Base-by-base conservation (phyloP, 2,329 filamentous ascomycete species). In the Ramichloridium luteum region DNA sequence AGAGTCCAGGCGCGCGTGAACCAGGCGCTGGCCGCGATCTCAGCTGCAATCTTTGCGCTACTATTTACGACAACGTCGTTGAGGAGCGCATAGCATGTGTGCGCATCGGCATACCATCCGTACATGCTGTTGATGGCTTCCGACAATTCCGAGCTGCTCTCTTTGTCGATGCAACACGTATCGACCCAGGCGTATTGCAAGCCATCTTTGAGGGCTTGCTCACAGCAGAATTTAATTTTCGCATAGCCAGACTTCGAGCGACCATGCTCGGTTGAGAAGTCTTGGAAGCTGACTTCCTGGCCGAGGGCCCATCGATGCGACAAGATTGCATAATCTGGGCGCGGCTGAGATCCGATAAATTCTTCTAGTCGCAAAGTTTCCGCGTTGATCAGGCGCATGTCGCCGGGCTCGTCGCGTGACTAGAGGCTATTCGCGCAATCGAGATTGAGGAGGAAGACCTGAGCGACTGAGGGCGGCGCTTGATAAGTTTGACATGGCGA, bases 101-200 rank as follows among this genome's bases (percentile, higher is more conserved):
- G 14, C 10, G 41, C 34, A 6, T 22, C 18, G 12, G 20, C 15
- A 17, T 44, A 44, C 36, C 41, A 44, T 16, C 31, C 12, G 16
- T 37, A 44, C 41, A 44, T 41, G 6, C 36, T 41, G 11, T 35
- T 44, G 29, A 44, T 39, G 2, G 41, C 36, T 16, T 40, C 32
- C 2, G 39, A 33, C 12, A 44, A 28, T 15, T 44, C 36, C 11
- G 33, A 26, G 13, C 27, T 35, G 15, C 28, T 41, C 3, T 16
- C 35, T 23, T 42, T 41, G 30, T 45, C 38, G 11, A 45, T 45
- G 28, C 43, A 45, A 31, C 43, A 45, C 3, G 43, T 41, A 26
- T 44, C 41, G 4, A 44, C 17, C 42, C 43, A 45, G 20, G 37
- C 33, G 16, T 35, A 40, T 6, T 39, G 27, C n/a, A 41, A 29